These are phyloP conservation scores for Aspergillus sp. DNA, from an alignment of 2,329 filamentous ascomycete species.

Conservation along the genomic window DNA sequence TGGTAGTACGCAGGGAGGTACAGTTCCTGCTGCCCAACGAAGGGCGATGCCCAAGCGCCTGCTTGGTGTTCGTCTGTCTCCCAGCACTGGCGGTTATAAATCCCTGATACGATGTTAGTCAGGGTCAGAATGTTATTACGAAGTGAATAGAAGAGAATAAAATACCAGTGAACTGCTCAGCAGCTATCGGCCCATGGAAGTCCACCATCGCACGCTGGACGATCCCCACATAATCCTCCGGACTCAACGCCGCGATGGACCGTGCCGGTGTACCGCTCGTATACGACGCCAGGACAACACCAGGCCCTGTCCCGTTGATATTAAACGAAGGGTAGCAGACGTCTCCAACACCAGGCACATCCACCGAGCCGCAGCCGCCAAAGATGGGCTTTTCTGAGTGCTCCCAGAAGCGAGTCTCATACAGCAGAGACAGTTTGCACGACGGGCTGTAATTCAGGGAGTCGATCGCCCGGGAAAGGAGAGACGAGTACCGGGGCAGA, in stretches of 20 bases:
- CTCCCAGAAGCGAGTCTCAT: slow-evolving; percentile 64
- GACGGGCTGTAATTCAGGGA: slow-evolving; percentile 51
- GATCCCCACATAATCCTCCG: slow-evolving; percentile 56
- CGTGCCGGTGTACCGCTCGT: slow-evolving; percentile 25
- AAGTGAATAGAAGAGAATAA: not conserved
- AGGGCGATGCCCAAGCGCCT: slow-evolving; percentile 62
- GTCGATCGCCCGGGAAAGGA: slow-evolving; percentile 50
- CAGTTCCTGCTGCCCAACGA: slow-evolving; percentile 65
- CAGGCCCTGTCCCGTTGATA: slow-evolving; percentile 35
- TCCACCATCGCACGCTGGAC: slow-evolving; percentile 66
- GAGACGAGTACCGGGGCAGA: slow-evolving; percentile 54
- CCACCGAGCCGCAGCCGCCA: slow-evolving; percentile 50
- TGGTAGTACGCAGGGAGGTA: slow-evolving; percentile 73
- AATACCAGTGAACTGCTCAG: slow-evolving; percentile 61
- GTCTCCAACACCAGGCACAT: slow-evolving; percentile 29
- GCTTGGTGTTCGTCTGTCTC: slow-evolving; percentile 59
- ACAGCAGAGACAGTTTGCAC: slow-evolving; percentile 66
- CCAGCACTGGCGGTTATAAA: slow-evolving; percentile 67
- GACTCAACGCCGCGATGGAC: slow-evolving; percentile 22
- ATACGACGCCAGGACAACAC: slow-evolving; percentile 48
- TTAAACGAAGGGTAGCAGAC: slow-evolving; percentile 40
- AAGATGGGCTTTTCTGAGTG: slow-evolving; percentile 57
- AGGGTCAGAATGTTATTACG: too few species aligned
- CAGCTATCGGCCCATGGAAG: slow-evolving; percentile 62
- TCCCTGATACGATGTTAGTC: slow-evolving; percentile 17